Percentiles rank a stretch among this genome's conserved stretches.
Conservation (phyloP, 345 rosid genomes). For the Euphorbia tirucalli region DNA sequence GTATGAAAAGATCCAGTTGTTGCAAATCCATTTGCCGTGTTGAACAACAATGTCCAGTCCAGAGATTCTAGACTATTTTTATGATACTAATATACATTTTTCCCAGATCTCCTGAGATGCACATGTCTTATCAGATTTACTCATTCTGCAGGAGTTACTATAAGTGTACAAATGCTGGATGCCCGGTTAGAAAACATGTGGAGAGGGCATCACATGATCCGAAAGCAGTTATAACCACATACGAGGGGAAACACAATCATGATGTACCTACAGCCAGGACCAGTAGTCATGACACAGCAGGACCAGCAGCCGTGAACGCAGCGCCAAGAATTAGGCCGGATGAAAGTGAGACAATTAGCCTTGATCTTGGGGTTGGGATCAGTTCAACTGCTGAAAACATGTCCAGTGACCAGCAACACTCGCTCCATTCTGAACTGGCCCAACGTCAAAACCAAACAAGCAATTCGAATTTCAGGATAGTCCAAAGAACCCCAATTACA, state of each 20-base stretch:
- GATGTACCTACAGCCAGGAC: conserved; percentile 80
- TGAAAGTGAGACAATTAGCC: conserved; percentile 74
- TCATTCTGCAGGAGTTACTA: conserved; percentile 78
- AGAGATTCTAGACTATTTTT: background rate
- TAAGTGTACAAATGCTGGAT: conserved; percentile 91
- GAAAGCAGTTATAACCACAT: conserved; percentile 96
- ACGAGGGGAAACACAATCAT: conserved; percentile 97
- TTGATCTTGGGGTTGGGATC: conserved; percentile 91
- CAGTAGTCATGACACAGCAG: conserved; percentile 61
- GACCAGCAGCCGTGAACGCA: conserved; percentile 38
- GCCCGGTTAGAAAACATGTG: conserved; percentile 95
- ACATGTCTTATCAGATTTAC: background rate
- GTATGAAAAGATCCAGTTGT: background rate
- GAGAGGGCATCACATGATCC: conserved; percentile 99
- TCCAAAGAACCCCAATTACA: conserved; percentile 45
- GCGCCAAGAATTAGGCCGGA: conserved; percentile 50
- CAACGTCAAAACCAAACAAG: conserved; percentile 40
- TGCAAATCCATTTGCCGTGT: background rate
- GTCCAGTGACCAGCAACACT: conserved; percentile 42
- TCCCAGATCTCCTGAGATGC: background rate
- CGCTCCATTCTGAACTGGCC: conserved; percentile 35
- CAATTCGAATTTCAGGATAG: conserved; percentile 48
- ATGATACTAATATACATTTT: background rate
- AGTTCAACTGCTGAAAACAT: conserved; percentile 48
- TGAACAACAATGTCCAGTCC: background rate